Base-by-base conservation (phyloP, 106 monocot species). In the Agapanthus africanus region DNA sequence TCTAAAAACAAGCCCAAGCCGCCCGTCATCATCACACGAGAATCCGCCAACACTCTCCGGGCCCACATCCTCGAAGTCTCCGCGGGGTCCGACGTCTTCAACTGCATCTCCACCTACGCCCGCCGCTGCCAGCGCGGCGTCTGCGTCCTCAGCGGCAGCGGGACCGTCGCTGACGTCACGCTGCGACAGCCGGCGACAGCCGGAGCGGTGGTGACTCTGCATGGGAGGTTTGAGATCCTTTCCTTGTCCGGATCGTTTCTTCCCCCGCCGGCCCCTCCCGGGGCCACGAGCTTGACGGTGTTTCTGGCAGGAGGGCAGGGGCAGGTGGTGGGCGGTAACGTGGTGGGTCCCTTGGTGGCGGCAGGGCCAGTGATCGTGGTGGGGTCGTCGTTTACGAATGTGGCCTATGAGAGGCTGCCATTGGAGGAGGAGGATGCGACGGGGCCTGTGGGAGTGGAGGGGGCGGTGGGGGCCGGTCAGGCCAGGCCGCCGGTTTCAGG, bases 291-390 rank as follows among this genome's bases (percentile, higher is more conserved):
- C 36, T 38, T 71, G 8, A 38, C 59, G 22, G 47, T 71, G 1
- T 71, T 71, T 64, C 65, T 77, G 7, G 71, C 77, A 11, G 77
- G 77, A 9, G 77, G 71, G 71, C 77, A 77, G 66, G 77, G 77
- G 25, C 77, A 77, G 71, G 77, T 77, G 65, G 71, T 77, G 15
- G 77, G 77, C 11, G 77, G 77, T 7, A 77, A 68, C 37, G 76
- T 76, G 19, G 76, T 76, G 37, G 76, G 76, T 2, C 40, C 70
- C 0, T 38, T 76, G 47, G 37, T 70, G 19, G 76, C 76, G 2
- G 69, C 70, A 3, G 76, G 76, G 50, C 63, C 69, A 34, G 76
- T 76, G 11, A 76, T 63, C 68, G 62, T 76, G 37, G 31, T 70
- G 10, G 74, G 66, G 2, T 51, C 74, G 37, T 65, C 74, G n/a